Evolutionary conservation across 2,329 filamentous ascomycete species (phyloP).

Genomic region (Geosmithia morbida): DNA sequence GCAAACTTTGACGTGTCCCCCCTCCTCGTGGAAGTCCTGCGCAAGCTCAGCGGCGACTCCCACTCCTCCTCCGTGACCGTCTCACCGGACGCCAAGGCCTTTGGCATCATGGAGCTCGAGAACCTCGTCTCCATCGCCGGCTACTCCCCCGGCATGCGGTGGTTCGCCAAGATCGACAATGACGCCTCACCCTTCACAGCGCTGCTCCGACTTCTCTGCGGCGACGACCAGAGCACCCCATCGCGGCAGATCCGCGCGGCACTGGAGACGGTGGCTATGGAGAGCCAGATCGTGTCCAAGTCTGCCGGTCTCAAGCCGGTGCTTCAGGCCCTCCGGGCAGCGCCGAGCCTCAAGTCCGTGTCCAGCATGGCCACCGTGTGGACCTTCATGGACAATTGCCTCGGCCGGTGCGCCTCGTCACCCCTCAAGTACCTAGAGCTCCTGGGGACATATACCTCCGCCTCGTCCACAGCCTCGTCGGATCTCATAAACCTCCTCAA

Average conservation of each 20-base stretch:
- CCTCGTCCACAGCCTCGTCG: constrained; percentile 10
- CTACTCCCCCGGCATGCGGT: constrained; percentile 72
- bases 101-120: constrained; percentile 61
- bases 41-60: constrained; percentile 35
- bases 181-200: constrained; percentile 60
- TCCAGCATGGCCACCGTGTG: constrained; percentile 33
- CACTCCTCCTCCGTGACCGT: constrained; percentile 27
- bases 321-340: constrained; percentile 17
- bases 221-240: constrained; percentile 12
- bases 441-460: constrained; percentile 17
- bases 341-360: constrained; percentile 5
- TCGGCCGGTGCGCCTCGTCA: constrained; percentile 57
- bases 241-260: constrained; percentile 35
- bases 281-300: constrained; percentile 51
- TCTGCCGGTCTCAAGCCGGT: constrained; percentile 32
- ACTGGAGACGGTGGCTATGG: constrained; percentile 44
- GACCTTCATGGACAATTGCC: constrained; percentile 70
- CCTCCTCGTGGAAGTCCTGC: constrained; percentile 54
- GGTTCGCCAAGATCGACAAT: constrained; percentile 65
- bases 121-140: constrained; percentile 70
- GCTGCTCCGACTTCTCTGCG: constrained; percentile 36
- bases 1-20: constrained; percentile 82
- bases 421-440: constrained; percentile 75
- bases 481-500: constrained; percentile 30
- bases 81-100: constrained; percentile 30